Conservation (phyloP, 163 green algal genomes). For the Coccomyxa subellipsoidea region DNA sequence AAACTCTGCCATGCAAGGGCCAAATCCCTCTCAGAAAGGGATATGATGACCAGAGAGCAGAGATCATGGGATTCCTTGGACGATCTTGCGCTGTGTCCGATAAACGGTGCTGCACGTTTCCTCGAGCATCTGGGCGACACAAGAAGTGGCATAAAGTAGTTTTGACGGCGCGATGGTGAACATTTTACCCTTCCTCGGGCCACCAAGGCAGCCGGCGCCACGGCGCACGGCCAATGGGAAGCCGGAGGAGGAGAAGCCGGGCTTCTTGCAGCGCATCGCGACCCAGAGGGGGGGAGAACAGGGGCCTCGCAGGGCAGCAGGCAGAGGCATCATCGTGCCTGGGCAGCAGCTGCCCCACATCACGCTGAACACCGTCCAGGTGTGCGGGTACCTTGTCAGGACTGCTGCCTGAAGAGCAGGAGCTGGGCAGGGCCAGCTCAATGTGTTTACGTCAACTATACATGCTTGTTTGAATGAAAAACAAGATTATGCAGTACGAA, state of each 20-base stretch:
- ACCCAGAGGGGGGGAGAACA: neutral
- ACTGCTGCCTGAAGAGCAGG: neutral
- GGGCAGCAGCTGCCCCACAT: conserved; percentile 43
- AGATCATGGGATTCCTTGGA: neutral
- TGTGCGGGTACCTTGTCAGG: conserved; percentile 14
- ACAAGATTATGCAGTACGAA: neutral
- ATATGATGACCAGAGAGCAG: neutral
- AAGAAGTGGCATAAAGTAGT: neutral
- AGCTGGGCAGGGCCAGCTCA: neutral
- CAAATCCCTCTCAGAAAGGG: neutral
- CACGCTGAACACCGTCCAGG: conserved; percentile 47
- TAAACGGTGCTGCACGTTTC: neutral
- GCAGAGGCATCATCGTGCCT: conserved; percentile 27
- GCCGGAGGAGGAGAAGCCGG: neutral
- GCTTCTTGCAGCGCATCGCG: neutral
- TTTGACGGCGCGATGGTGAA: neutral
- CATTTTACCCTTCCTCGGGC: neutral
- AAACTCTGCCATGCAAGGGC: neutral
- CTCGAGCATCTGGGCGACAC: neutral
- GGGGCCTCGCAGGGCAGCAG: neutral
- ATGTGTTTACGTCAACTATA: neutral
- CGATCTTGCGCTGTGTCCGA: neutral
- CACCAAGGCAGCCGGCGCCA: neutral
- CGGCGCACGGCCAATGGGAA: neutral
- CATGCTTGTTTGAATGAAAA: neutral